These are phyloP conservation scores for Tricladium varicosporioides DNA, from an alignment of 2,329 filamentous ascomycete species.

Conservation along the genomic window DNA sequence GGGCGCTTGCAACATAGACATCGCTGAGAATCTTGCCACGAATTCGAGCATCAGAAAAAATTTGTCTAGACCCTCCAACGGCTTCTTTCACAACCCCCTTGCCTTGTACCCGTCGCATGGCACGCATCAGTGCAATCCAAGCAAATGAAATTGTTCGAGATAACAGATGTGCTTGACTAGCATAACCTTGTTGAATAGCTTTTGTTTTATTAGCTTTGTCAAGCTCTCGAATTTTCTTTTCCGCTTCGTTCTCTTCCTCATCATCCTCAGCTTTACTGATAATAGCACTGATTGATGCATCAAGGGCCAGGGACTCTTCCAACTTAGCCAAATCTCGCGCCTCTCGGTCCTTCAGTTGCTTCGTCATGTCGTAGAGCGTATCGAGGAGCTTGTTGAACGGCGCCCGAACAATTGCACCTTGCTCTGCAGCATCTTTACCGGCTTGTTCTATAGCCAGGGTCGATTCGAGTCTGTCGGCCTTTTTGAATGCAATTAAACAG, in stretches of 20 bases:
- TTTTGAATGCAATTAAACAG: constrained; percentile 83
- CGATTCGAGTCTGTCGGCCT: constrained; percentile 82
- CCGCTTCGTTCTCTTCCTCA: constrained; percentile 40
- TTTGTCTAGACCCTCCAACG: constrained; percentile 68
- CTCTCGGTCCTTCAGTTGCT: constrained; percentile 66
- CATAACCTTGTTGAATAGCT: constrained; percentile 64
- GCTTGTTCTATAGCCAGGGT: constrained; percentile 75
- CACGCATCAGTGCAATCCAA: constrained; percentile 92
- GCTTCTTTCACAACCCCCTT: constrained; percentile 55
- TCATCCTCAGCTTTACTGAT: constrained; percentile 50
- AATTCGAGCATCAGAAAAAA: constrained; percentile 86
- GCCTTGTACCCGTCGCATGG: constrained; percentile 92
- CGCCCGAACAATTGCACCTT: constrained; percentile 65
- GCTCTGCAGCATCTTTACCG: constrained; percentile 62
- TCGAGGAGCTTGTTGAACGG: constrained; percentile 82
- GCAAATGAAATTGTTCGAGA: constrained; percentile 86
- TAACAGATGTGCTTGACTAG: constrained; percentile 70
- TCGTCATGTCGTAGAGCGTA: constrained; percentile 82
- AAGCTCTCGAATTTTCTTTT: constrained; percentile 37
- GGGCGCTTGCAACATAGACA: constrained; percentile 88
- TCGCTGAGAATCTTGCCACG: constrained; percentile 88
- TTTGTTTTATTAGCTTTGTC: constrained; percentile 60
- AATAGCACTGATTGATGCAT: constrained; percentile 37
- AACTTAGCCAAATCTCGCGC: constrained; percentile 55
- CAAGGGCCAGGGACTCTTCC: constrained; percentile 45